Base-by-base conservation (phyloP, 208 protist genomes). In the Crithidia thermophila region DNA sequence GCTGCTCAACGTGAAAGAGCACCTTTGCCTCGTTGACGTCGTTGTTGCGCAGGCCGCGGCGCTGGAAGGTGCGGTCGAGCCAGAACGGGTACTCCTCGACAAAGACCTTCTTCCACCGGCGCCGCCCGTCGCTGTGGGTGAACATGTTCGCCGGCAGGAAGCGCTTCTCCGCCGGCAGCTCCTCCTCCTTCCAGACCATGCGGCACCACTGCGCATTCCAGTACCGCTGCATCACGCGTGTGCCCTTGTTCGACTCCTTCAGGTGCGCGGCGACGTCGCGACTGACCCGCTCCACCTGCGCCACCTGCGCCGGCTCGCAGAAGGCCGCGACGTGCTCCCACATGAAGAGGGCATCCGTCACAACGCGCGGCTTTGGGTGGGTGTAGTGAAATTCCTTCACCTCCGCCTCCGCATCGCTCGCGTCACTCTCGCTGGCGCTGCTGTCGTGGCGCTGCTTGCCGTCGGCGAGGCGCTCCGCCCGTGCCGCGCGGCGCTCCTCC, bases 161-260 rank as follows among this genome's bases (percentile, higher is more conserved):
- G 25, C 64, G 62, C 76, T 88, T 88, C 43, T 75, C 79, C 0
- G 42, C 37, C 1, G 81, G 50, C 18, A 85, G 49, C 31, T 71
- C 58, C 23, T 53, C 75, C 30, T 88, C 81, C 39, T 51, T 75
- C 87, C 90, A 91, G 4, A 90, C 31, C 52, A 95, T 69, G 57
- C 74, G 57, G 46, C 72, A 43, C 68, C 81, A 95, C 69, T 88
- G 83, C 61, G 80, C 82, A 43, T 95, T 91, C 87, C 90, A 95
- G 70, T 95, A 95, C 0, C 84, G 82, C 65, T 95, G 82, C 90
- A 95, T 79, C 10, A 91, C 61, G 4, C 47, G 43, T 0, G 72
- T 82, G 3, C 80, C 82, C 4, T 51, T 84, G 34, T 74, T 79
- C 20, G 80, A 86, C 42, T 60, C 64, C 39, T 60, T 40, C 40